phyloP scores from a whole-genome alignment of 768 basidiomycete species.

The Pleurotus djamor region DNA sequence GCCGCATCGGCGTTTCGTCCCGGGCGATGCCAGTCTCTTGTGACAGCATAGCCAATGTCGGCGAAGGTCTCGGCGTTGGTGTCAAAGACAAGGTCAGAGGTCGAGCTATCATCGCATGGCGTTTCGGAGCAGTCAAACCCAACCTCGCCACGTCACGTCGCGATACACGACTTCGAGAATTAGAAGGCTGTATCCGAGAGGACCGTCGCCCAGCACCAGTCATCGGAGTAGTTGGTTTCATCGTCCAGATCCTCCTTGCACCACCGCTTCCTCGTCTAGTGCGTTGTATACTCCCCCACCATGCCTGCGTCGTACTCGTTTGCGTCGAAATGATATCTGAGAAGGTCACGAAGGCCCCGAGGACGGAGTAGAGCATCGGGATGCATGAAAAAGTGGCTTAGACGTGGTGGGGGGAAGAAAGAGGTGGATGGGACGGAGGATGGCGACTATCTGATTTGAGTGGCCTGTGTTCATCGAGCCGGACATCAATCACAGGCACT shows the following conservation, averaged over 20 bases:
- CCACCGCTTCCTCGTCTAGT: background rate
- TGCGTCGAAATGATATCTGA: slow-evolving; percentile 6
- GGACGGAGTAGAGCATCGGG: slow-evolving; percentile 3
- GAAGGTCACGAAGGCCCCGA: slow-evolving; percentile 7
- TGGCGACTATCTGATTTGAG: background rate
- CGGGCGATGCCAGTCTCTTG: no score
- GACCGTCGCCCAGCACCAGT: background rate
- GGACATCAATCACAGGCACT: background rate
- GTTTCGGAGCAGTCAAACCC: background rate
- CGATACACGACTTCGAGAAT: background rate
- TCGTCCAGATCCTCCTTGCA: background rate
- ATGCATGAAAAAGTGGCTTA: background rate
- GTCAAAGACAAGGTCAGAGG: background rate
- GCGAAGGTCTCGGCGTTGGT: no score
- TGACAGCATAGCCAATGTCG: no score
- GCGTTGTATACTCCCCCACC: slow-evolving; percentile 7
- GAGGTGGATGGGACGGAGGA: background rate
- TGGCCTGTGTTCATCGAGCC: background rate
- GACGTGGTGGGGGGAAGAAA: background rate
- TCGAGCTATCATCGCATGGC: background rate
- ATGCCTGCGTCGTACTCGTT: slow-evolving; percentile 6
- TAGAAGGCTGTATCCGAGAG: no score
- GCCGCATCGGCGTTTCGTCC: no score
- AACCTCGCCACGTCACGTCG: background rate
- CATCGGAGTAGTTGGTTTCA: background rate